These are phyloP conservation scores for Apiospora saccharicola DNA, from an alignment of 2,329 filamentous ascomycete species.

Conservation along the genomic window DNA sequence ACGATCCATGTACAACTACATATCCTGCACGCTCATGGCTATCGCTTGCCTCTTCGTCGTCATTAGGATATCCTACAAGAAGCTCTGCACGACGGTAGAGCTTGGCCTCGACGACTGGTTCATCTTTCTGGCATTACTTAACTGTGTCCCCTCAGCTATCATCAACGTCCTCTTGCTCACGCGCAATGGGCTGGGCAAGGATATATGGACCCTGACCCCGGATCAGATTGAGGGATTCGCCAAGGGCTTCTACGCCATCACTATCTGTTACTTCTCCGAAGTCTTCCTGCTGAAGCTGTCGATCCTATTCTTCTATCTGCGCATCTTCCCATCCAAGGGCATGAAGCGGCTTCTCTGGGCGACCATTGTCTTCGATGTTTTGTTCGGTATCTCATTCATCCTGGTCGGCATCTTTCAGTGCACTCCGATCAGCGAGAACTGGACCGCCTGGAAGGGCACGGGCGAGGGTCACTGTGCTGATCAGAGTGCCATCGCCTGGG, in stretches of 20 bases:
- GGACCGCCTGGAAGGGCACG: slow-evolving; percentile 47
- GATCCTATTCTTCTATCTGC: slow-evolving; percentile 48
- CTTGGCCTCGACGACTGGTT: slow-evolving; percentile 32
- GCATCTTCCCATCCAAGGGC: slow-evolving; percentile 42
- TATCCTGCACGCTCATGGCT: slow-evolving; percentile 28
- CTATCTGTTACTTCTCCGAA: slow-evolving; percentile 33
- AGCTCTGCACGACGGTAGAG: slow-evolving; percentile 30
- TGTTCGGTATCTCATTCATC: slow-evolving; percentile 36
- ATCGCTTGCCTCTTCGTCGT: slow-evolving; percentile 29
- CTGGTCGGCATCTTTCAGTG: slow-evolving; percentile 43
- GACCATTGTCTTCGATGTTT: slow-evolving; percentile 36
- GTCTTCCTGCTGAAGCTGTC: slow-evolving; percentile 46
- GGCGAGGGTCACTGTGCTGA: slow-evolving; percentile 37
- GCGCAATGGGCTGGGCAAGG: slow-evolving; percentile 36
- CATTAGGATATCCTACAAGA: slow-evolving; percentile 28
- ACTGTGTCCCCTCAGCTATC: slow-evolving; percentile 30
- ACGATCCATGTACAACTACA: slow-evolving; percentile 28
- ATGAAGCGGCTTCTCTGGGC: slow-evolving; percentile 31
- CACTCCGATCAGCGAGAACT: slow-evolving; percentile 45
- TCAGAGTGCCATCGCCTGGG: slow-evolving; percentile 47
- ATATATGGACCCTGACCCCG: slow-evolving; percentile 39
- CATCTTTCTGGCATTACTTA: slow-evolving; percentile 29
- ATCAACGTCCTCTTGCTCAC: slow-evolving; percentile 31
- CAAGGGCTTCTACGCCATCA: slow-evolving; percentile 36
- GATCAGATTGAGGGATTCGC: slow-evolving; percentile 38